These are phyloP conservation scores for Tephrocybe sp. DNA, from an alignment of 768 basidiomycete genomes.

Conservation along the genomic window DNA sequence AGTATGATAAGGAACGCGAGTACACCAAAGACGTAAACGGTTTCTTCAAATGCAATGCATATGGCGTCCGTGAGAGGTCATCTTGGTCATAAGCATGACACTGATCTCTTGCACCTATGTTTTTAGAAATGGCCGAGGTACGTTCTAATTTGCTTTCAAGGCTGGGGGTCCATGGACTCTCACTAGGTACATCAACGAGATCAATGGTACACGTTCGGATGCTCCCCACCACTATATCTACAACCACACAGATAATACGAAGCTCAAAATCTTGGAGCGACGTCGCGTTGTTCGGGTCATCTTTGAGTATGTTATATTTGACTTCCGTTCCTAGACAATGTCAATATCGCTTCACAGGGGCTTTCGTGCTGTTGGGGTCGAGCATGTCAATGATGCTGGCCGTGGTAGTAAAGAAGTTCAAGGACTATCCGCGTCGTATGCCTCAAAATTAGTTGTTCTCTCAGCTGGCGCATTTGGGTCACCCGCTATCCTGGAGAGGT, in stretches of 20 bases:
- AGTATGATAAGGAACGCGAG: slow-evolving; percentile 49
- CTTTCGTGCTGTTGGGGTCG: slow-evolving; percentile 48
- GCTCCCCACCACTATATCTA: slow-evolving; percentile 53
- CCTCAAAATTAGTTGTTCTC: slow-evolving; percentile 48
- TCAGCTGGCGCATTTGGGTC: slow-evolving; percentile 58
- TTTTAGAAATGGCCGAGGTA: slow-evolving; percentile 57
- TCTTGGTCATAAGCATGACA: too few species aligned
- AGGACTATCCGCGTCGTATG: slow-evolving; percentile 27
- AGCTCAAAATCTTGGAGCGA: slow-evolving; percentile 39
- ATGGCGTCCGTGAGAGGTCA: slow-evolving; percentile 48
- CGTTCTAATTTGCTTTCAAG: slow-evolving; percentile 10
- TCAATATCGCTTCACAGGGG: slow-evolving; percentile 24
- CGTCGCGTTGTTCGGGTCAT: slow-evolving; percentile 48
- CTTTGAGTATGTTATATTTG: slow-evolving; percentile 39
- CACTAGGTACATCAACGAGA: slow-evolving; percentile 54
- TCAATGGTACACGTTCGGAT: slow-evolving; percentile 58
- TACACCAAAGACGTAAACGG: slow-evolving; percentile 48
- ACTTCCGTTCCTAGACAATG: too few species aligned
- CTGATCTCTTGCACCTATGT: background rate
- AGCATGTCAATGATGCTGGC: slow-evolving; percentile 42
- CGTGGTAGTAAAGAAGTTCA: slow-evolving; percentile 22
- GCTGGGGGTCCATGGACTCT: background rate
- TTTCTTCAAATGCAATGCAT: slow-evolving; percentile 43
- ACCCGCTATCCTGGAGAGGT: slow-evolving; percentile 54
- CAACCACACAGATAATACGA: slow-evolving; percentile 41